Evolutionary conservation across 495 filamentous ascomycete genomes (phyloP), one percentile per base, ranked within the genome.

Genomic region (Cryomyces minteri): DNA sequence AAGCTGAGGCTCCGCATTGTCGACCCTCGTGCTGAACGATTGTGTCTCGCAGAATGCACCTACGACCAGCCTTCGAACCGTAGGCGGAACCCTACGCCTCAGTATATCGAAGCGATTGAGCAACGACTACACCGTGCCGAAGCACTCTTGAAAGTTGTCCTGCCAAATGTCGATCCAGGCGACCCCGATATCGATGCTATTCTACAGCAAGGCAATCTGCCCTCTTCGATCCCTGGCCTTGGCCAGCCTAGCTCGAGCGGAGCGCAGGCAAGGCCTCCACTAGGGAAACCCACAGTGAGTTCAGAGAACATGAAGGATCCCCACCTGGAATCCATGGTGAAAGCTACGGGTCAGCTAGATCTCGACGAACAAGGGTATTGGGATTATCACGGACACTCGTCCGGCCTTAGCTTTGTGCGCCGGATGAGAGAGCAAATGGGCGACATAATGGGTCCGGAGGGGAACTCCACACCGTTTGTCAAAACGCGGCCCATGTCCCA

Each of bases 21-120:
- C 39, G 39, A 29, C 32, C 31, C 5, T 36, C 8, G 12, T 32
- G 37, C 10, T 7, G 9, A 18, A 11, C 40, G 47, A 40, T 33
- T 42, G 45, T 10, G 5, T 41, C 40, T 12, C 12, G 9, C 57
- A 98, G 90, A 96, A 48, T 98, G 90, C 61, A 93, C 90, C 4
- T 96, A 94, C 64, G 92, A 98, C 54, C 92, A 98, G 54, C 90
- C 90, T 11, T 96, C 90, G 32, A 95, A 95, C 58, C 77, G 90
- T 43, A 74, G 88, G 53, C 82, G 90, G 54, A 98, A 95, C 56
- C 88, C 90, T 32, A 81, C 86, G 31, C 90, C 90, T 34, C 85
- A 94, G 58, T 93, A 94, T 60, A 82, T 95, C 53, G 90, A 98
- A 62, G 84, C 82, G 0, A 66, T 98, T 31, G 92, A 96, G 59